phyloP scores from a whole-genome alignment of 441 rosid genomes.

The Erodium trifolium region DNA sequence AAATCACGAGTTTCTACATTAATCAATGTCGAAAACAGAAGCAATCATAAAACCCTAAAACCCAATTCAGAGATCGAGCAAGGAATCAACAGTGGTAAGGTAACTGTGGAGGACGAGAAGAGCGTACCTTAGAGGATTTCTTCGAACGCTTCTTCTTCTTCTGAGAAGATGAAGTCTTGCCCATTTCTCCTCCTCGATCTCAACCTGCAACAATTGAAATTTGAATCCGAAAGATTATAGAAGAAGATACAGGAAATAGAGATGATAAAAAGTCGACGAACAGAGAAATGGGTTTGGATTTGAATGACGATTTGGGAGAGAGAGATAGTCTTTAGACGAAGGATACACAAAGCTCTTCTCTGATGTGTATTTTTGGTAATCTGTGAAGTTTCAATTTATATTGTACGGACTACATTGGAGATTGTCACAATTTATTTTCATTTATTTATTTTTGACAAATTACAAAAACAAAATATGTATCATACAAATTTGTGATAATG shows the following conservation, averaged over 20 bases:
- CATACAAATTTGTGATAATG: too few species aligned
- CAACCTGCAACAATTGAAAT: slow-evolving; percentile 28
- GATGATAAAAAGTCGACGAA: not conserved
- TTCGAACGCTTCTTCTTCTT: slow-evolving; percentile 45
- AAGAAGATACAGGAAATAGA: not conserved
- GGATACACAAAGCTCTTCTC: slow-evolving; percentile 1
- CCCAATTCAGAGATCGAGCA: not conserved
- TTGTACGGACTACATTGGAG: not conserved
- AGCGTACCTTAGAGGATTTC: slow-evolving; percentile 42
- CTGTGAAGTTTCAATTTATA: not conserved
- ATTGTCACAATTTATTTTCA: too few species aligned
- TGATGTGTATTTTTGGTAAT: slow-evolving; percentile 4
- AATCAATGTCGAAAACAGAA: too few species aligned
- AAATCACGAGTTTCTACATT: too few species aligned
- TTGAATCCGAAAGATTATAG: slow-evolving; percentile 2
- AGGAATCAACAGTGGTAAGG: not conserved
- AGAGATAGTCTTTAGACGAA: not conserved
- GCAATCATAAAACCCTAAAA: not conserved
- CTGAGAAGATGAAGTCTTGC: slow-evolving; percentile 45
- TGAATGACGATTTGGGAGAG: not conserved
- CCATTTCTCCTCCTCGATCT: slow-evolving; percentile 27
- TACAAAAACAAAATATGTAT: too few species aligned
- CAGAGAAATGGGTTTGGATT: not conserved
- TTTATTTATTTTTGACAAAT: too few species aligned
- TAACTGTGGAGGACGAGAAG: not conserved